phyloP scores from a whole-genome alignment of 352 stramenopile genomes.

The Thalassiosira mediterranea region DNA sequence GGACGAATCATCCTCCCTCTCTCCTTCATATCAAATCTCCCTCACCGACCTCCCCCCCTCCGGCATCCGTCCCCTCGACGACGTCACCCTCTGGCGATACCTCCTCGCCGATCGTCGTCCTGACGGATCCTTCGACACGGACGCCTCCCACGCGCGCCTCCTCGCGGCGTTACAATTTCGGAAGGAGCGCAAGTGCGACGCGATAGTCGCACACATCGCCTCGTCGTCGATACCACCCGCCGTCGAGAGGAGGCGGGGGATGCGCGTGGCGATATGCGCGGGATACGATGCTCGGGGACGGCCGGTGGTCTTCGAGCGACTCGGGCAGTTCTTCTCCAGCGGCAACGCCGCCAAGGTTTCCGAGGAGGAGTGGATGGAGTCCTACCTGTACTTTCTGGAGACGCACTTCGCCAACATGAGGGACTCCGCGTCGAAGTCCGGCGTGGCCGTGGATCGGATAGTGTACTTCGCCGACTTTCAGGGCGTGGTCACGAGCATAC shows the following conservation, averaged over 20 bases:
- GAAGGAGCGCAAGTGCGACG: slow-evolving; percentile 1
- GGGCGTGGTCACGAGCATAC: slow-evolving; percentile 19
- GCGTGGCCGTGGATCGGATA: slow-evolving; percentile 11
- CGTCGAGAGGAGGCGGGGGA: slow-evolving; percentile 13
- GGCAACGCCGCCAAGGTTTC: slow-evolving; percentile 6
- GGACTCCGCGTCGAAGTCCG: neutral
- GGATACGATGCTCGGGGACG: slow-evolving; percentile 3
- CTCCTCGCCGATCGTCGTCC: slow-evolving; percentile 23
- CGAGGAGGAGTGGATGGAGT: slow-evolving; percentile 28
- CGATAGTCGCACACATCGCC: slow-evolving; percentile 14
- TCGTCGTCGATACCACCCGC: neutral
- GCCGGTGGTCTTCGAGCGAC: slow-evolving; percentile 33
- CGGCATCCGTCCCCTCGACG: slow-evolving; percentile 19
- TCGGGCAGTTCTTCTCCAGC: slow-evolving; percentile 38
- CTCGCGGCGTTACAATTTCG: slow-evolving; percentile 18
- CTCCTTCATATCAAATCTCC: slow-evolving; percentile 10
- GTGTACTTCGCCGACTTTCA: slow-evolving; percentile 29
- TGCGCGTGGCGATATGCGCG: slow-evolving; percentile 21
- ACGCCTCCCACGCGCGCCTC: slow-evolving; percentile 17
- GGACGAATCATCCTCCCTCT: slow-evolving; percentile 11
- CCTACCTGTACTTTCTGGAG: slow-evolving; percentile 41
- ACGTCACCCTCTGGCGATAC: slow-evolving; percentile 28
- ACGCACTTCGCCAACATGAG: slow-evolving; percentile 38
- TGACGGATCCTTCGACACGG: slow-evolving; percentile 14
- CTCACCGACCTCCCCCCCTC: slow-evolving; percentile 3